These are phyloP conservation scores for Davidsoniella australis DNA, from an alignment of 2,329 filamentous ascomycete species.

Conservation along the genomic window DNA sequence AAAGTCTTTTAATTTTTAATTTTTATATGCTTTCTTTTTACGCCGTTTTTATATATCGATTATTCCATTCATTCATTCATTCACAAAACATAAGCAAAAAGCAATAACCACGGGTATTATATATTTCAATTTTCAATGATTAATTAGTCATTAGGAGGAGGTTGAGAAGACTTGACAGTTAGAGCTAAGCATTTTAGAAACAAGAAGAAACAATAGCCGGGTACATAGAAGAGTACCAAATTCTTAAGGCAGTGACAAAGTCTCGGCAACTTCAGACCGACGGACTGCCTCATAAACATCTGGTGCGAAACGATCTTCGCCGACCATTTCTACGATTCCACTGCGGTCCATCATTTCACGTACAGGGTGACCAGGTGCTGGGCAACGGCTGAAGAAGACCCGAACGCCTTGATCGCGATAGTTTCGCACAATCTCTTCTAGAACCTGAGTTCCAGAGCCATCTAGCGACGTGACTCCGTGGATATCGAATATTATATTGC, in stretches of 20 bases:
- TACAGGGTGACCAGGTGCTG: slow-evolving; percentile 35
- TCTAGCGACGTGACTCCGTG: slow-evolving; percentile 94
- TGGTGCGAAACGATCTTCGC: slow-evolving; percentile 58
- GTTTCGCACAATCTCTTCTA: slow-evolving; percentile 69
- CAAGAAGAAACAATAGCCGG: too few species aligned
- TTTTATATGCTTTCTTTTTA: not conserved
- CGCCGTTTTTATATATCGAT: too few species aligned
- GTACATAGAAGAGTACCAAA: too few species aligned
- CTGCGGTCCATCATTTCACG: slow-evolving; percentile 58
- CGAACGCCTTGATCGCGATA: slow-evolving; percentile 64
- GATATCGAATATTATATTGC: slow-evolving; percentile 90
- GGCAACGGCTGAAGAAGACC: slow-evolving; percentile 54
- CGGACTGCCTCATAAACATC: slow-evolving; percentile 73
- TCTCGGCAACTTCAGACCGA: slow-evolving; percentile 42
- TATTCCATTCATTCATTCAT: too few species aligned
- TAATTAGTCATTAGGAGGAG: too few species aligned
- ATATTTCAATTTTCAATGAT: not conserved
- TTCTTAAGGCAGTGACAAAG: too few species aligned
- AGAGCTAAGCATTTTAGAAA: too few species aligned
- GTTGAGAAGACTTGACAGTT: too few species aligned
- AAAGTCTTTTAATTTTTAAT: not conserved
- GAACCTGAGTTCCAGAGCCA: slow-evolving; percentile 79
- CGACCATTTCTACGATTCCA: slow-evolving; percentile 71
- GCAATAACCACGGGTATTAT: not conserved
- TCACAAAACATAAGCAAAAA: not conserved